Evolutionary conservation across 2,329 filamentous ascomycete genomes (phyloP).

Genomic region (Lachnellula willkommii): DNA sequence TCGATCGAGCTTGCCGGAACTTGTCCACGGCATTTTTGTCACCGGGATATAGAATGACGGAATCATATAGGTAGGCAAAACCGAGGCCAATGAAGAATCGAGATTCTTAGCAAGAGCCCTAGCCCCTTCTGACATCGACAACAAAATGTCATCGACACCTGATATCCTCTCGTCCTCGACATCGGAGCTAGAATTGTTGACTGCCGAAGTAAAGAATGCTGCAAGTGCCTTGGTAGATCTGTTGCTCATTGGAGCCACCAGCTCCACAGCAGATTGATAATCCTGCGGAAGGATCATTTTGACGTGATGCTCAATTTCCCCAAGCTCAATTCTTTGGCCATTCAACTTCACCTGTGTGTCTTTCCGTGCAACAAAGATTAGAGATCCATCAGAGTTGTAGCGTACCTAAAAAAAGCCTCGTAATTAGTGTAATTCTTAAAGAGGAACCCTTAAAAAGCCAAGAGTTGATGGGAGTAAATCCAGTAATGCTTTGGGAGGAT

Average conservation of each 20-base stretch:
- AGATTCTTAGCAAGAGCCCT: conserved; percentile 1
- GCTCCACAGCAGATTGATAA: conserved; percentile 1
- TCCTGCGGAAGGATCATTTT: neutral
- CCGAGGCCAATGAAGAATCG: conserved; percentile 1
- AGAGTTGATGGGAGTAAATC: too few relatives aligned
- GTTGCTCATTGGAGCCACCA: neutral
- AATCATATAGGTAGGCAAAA: conserved; percentile 31
- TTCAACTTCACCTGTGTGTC: conserved; percentile 47
- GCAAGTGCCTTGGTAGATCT: neutral
- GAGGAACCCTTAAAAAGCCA: too few relatives aligned
- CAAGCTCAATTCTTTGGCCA: conserved; percentile 42
- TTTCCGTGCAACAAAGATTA: conserved; percentile 47
- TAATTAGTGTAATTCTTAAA: too few relatives aligned
- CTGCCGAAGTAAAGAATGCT: conserved; percentile 2
- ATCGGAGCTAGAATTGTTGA: neutral
- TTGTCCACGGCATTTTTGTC: conserved; percentile 25
- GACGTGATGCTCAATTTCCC: conserved; percentile 37
- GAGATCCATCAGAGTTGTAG: conserved; percentile 5
- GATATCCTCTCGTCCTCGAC: neutral
- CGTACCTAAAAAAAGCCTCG: neutral
- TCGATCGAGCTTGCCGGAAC: conserved; percentile 32
- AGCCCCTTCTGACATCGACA: neutral
- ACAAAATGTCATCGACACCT: neutral
- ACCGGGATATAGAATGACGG: conserved; percentile 31
- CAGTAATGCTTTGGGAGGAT: too few relatives aligned